Evolutionary conservation across 495 filamentous ascomycete species (phyloP).

Genomic region (Daldinia grandis): DNA sequence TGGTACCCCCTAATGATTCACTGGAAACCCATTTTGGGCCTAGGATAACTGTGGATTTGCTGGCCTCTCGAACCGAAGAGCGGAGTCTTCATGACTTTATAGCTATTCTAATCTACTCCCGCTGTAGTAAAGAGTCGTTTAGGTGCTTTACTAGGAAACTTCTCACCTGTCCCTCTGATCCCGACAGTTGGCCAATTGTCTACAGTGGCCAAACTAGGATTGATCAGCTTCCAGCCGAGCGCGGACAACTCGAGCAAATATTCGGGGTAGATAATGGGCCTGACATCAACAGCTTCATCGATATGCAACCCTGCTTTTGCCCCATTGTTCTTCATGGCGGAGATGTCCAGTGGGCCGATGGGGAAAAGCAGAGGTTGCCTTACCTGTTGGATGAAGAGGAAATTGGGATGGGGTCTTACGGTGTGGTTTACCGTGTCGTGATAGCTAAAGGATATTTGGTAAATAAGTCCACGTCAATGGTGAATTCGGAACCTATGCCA

Average conservation of each 20-base stretch:
- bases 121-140: background rate
- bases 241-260: slow-evolving; percentile 33
- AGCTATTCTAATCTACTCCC: background rate
- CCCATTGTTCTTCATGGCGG: slow-evolving; percentile 44
- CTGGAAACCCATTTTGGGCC: background rate
- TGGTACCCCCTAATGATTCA: slow-evolving; percentile 10
- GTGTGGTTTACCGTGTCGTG: slow-evolving; percentile 46
- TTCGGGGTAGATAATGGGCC: slow-evolving; percentile 28
- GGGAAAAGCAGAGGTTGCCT: slow-evolving; percentile 44
- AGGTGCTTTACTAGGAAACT: background rate
- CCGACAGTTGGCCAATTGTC: background rate
- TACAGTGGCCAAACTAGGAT: background rate
- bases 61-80: background rate
- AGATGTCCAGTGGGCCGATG: slow-evolving; percentile 32
- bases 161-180: background rate
- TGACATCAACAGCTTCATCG: slow-evolving; percentile 44
- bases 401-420: slow-evolving; percentile 40
- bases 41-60: background rate
- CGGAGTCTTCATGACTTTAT: background rate
- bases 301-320: slow-evolving; percentile 48
- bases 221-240: slow-evolving; percentile 13
- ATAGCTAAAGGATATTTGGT: slow-evolving; percentile 49
- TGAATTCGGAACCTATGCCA: slow-evolving; percentile 27
- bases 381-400: slow-evolving; percentile 39
- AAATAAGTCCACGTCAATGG: slow-evolving; percentile 21